Base-by-base conservation (phyloP, 176 grass and related monocot genomes). In the Tuctoria greenei region DNA sequence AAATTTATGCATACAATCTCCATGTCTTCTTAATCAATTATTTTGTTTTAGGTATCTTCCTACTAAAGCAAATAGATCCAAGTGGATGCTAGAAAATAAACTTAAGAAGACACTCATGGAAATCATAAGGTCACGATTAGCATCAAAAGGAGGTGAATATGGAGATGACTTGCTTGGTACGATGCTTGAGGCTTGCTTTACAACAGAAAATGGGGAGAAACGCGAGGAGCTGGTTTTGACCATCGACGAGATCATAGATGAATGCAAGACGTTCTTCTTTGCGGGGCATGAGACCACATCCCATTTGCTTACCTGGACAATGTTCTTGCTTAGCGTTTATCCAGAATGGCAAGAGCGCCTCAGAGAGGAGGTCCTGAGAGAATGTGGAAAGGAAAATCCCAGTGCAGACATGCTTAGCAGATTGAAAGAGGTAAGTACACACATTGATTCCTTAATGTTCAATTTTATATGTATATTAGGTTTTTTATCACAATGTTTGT, bases 261-360 rank as follows among this genome's bases (percentile, higher is more conserved):
- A 91, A 62, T 88, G 89, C 81, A 91, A 91, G 81, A 85, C 89
- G 0, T 91, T 91, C 82, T 88, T 88, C 67, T 84, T 91, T n/a
- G 81, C 78, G 6, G 85, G 89, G 15, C 89, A 91, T 46, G 89
- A 91, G 56, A 91, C 89, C 31, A 88, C 89, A 36, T 85, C 85
- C 1, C 73, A 88, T 64, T 23, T 91, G 67, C 74, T 92, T 45
- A 83, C 86, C 15, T 92, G 86, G 90, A 77, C 82, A 36, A 80
- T 83, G 74, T 86, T 86, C 67, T 51, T 92, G 73, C 69, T 92
- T 8, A 71, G 78, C 24, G 67, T 83, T 37, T 69, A 88, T 40
- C 81, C 69, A 17, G 85, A 88, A 56, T 92, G 89, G 89, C 89
- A 88, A 75, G 71, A 88, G 34, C 72, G 75, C 42, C 64, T 92